phyloP scores from a whole-genome alignment of 129 eudicot genomes.

The Centella asiatica region DNA sequence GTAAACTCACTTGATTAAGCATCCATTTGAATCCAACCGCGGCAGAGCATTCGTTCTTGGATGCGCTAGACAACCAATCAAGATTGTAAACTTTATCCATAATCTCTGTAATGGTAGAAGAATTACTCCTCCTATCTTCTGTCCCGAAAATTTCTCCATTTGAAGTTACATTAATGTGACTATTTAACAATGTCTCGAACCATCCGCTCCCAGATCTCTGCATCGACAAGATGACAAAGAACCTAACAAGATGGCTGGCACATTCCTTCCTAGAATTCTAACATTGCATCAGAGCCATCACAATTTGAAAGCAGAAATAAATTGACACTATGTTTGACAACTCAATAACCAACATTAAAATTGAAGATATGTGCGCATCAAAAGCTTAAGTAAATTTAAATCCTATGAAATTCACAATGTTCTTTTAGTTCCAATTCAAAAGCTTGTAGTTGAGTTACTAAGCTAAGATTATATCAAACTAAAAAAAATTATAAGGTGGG shows the following conservation, averaged over 20 bases:
- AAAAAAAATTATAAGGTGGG: too few species aligned
- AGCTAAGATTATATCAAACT: too few species aligned
- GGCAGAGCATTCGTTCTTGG: slow-evolving; percentile 53
- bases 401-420: too few species aligned
- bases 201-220: slow-evolving; percentile 74
- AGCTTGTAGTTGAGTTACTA: too few species aligned
- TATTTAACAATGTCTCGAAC: slow-evolving; percentile 54
- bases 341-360: too few species aligned
- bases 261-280: slow-evolving; percentile 38
- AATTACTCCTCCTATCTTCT: slow-evolving; percentile 34
- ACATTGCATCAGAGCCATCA: background rate
- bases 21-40: slow-evolving; percentile 69
- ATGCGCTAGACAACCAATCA: slow-evolving; percentile 56
- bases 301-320: background rate
- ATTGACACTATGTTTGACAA: too few species aligned
- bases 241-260: slow-evolving; percentile 41
- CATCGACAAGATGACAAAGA: slow-evolving; percentile 48
- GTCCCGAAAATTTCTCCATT: slow-evolving; percentile 51
- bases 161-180: slow-evolving; percentile 46
- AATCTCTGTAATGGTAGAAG: slow-evolving; percentile 26
- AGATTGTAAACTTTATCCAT: slow-evolving; percentile 44
- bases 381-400: too few species aligned
- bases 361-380: too few species aligned
- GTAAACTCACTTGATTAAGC: slow-evolving; percentile 50
- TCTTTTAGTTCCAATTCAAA: too few species aligned